A percentile compares a stretch with the other conserved stretches of the same genome.
These are phyloP conservation scores for Xylaria intraflava DNA, from an alignment of 495 filamentous ascomycete genomes.

Conservation along the genomic window DNA sequence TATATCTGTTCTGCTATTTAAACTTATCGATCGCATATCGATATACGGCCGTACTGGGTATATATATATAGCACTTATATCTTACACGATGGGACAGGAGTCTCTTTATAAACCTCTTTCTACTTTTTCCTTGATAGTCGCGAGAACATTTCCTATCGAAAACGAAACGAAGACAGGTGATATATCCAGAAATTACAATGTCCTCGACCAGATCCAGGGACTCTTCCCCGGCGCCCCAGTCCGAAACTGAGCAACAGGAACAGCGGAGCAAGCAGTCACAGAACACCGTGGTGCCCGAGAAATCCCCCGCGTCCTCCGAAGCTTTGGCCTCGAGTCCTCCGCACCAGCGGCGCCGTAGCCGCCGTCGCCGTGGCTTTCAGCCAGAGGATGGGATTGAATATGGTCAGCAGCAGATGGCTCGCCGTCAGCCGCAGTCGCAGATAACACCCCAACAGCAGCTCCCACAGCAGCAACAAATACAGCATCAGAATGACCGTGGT, in stretches of 20 bases:
- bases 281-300: not conserved
- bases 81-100: not conserved
- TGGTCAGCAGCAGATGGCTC: slow-evolving; percentile 2
- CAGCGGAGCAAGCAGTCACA: not conserved
- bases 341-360: slow-evolving; percentile 1
- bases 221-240: slow-evolving; percentile 8
- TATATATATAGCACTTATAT: no score
- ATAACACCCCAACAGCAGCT: slow-evolving; percentile 42
- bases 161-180: not conserved
- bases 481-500: slow-evolving; percentile 48
- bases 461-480: slow-evolving; percentile 19
- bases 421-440: slow-evolving; percentile 20
- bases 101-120: not conserved
- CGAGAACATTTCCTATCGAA: not conserved
- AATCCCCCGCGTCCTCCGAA: slow-evolving; percentile 3
- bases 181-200: slow-evolving; percentile 1
- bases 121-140: not conserved
- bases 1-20: no score
- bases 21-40: no score
- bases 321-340: slow-evolving; percentile 7
- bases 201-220: slow-evolving; percentile 3
- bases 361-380: not conserved
- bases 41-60: no score
- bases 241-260: slow-evolving; percentile 4
- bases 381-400: no score